Conservation (phyloP, 345 rosid species). For the Lumnitzera littorea region DNA sequence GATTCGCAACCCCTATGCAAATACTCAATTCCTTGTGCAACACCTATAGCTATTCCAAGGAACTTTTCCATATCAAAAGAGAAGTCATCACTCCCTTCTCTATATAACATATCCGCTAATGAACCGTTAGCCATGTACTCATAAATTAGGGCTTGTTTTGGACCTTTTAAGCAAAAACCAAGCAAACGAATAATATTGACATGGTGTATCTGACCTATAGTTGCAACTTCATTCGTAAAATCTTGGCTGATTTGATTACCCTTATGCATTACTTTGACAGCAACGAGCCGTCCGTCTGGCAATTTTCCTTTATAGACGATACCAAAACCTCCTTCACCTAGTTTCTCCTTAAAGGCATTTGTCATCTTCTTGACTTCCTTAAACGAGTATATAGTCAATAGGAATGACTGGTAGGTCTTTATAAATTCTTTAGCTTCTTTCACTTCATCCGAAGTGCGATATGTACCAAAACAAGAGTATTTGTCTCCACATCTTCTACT, state of each 20-base stretch:
- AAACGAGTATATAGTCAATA: conserved; percentile 16
- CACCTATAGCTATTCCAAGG: conserved; percentile 16
- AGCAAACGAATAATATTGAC: conserved; percentile 16
- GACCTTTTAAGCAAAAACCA: conserved; percentile 21
- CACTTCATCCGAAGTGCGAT: conserved; percentile 12
- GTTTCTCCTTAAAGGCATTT: conserved; percentile 12
- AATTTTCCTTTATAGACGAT: conserved; percentile 18
- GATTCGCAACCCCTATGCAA: conserved; percentile 25
- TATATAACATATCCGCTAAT: conserved; percentile 12
- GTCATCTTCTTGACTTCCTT: conserved; percentile 24
- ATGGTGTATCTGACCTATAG: conserved; percentile 25
- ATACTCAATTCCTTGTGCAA: conserved; percentile 27
- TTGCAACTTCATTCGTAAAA: conserved; percentile 23
- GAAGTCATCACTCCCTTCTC: conserved; percentile 2
- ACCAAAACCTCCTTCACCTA: conserved; percentile 24
- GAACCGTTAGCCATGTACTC: conserved; percentile 29
- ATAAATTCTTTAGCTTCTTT: conserved; percentile 18
- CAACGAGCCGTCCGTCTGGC: conserved; percentile 9
- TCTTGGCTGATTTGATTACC: conserved; percentile 3
- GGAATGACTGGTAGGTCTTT: conserved; percentile 18
- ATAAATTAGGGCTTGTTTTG: conserved; percentile 13
- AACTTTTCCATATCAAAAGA: conserved; percentile 7
- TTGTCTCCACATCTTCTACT: conserved; percentile 5
- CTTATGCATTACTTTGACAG: conserved; percentile 16
- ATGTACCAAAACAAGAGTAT: conserved; percentile 1